Evolutionary conservation across 371 early-diverging fungal genomes (phyloP).

Genomic region (Mucor sp.): DNA sequence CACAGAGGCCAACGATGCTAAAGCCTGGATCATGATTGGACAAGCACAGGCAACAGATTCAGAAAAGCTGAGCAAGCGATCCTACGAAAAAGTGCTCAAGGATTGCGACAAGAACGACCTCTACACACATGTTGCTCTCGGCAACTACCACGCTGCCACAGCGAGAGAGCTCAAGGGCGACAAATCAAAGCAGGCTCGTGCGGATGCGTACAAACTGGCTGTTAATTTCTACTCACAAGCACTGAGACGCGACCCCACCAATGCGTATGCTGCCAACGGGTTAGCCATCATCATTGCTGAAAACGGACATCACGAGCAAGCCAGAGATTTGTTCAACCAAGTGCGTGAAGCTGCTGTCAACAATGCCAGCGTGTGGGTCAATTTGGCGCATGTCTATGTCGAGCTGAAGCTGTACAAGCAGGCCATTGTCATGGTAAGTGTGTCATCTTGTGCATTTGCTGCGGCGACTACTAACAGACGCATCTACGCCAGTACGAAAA

Average conservation of each 20-base stretch:
- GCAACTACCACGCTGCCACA: slow-evolving; percentile 76
- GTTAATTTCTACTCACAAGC: slow-evolving; percentile 84
- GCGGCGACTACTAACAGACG: neutral
- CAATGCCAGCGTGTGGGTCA: slow-evolving; percentile 67
- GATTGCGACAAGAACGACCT: slow-evolving; percentile 79
- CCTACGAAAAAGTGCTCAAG: slow-evolving; percentile 78
- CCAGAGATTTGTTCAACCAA: slow-evolving; percentile 76
- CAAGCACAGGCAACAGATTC: slow-evolving; percentile 60
- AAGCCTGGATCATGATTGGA: slow-evolving; percentile 78
- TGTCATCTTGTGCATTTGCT: too few species aligned
- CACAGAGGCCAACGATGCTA: slow-evolving; percentile 60
- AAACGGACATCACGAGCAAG: slow-evolving; percentile 65
- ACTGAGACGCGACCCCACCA: slow-evolving; percentile 69
- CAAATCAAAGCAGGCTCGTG: slow-evolving; percentile 34
- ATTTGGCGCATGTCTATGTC: slow-evolving; percentile 78
- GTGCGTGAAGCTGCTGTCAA: slow-evolving; percentile 63
- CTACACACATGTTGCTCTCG: slow-evolving; percentile 80
- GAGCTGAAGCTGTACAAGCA: slow-evolving; percentile 73
- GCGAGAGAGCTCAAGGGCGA: slow-evolving; percentile 56
- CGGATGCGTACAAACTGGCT: slow-evolving; percentile 69
- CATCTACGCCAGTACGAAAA: slow-evolving; percentile 65
- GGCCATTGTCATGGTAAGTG: slow-evolving; percentile 65
- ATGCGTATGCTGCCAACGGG: slow-evolving; percentile 79
- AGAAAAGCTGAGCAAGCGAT: slow-evolving; percentile 66
- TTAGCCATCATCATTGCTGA: slow-evolving; percentile 82